Evolutionary conservation across 2,329 filamentous ascomycete species (phyloP), one percentile per base, ranked within the genome.

Genomic region (Leptographium lundbergii): DNA sequence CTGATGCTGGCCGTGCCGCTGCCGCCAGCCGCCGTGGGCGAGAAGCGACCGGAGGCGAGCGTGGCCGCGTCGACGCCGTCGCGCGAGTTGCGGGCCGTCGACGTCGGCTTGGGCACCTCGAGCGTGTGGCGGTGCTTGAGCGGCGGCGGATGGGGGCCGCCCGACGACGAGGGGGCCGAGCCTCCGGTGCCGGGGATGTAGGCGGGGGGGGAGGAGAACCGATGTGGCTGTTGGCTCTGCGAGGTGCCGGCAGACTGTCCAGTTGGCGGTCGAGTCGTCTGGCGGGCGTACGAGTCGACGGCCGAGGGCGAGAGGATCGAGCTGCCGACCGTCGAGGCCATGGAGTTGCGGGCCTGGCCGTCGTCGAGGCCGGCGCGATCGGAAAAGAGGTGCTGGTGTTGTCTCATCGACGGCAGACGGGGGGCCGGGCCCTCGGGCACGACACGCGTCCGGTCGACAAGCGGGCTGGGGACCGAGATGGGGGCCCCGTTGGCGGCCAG

Each of bases 61-160:
- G 47, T 58, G 14, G 82, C 79, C 2, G 72, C 79, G 65, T 91
- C 87, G 63, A 80, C 75, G 34, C 85, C 80, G 64, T 96, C 91
- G 65, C 82, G 84, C n/a, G 89, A 90, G 57, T 75, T 80, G 65
- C 89, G 81, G 39, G 80, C 75, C n/a, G 84, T 78, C 24, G 79
- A 74, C 2, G 58, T 22, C 19, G 78, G 71, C 71, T 86, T 88
- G 9, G 91, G 91, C 0, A 96, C 89, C 71, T 96, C 90, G 29
- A 96, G 78, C 0, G 90, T 96, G 72, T 96, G 88, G 64, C 91
- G 84, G 62, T 96, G 89, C 70, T 87, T 87, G 55, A 92, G 74
- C 59, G 77, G 74, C 10, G 81, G 75, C 47, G 84, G 78, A 52
- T 77, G 70, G 60, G 78, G 50, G 25, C 22, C 39, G n/a, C 22